Percentiles rank a stretch among this genome's conserved stretches.
These are phyloP conservation scores for Populus tomentosa DNA, from an alignment of 441 rosid genomes.

Conservation along the genomic window DNA sequence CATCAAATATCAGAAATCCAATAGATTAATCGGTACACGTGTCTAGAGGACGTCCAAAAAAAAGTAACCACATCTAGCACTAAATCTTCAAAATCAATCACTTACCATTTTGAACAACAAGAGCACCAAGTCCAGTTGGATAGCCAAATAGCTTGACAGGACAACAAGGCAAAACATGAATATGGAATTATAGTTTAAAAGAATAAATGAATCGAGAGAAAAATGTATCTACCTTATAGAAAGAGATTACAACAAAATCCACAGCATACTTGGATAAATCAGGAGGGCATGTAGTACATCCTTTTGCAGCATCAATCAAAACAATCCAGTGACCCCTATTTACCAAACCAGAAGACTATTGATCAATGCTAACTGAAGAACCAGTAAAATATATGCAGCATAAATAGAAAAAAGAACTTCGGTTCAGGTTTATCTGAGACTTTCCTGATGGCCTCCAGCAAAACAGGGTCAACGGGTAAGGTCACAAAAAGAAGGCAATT, in stretches of 20 bases:
- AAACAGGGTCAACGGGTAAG: background rate
- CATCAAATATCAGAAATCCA: background rate
- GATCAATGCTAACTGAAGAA: background rate
- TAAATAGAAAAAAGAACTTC: background rate
- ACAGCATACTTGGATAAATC: conserved; percentile 78
- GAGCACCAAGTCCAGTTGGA: conserved; percentile 99
- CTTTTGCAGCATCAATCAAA: conserved; percentile 97
- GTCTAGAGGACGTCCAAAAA: background rate
- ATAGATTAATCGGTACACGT: background rate
- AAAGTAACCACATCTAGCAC: too few species aligned
- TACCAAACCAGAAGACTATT: conserved; percentile 10
- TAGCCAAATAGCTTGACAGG: conserved; percentile 83
- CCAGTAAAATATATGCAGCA: background rate
- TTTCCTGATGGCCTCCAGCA: background rate
- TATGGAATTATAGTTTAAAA: background rate
- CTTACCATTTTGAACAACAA: conserved; percentile 74
- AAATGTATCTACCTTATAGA: conserved; percentile 66
- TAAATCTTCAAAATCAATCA: conserved; percentile 16
- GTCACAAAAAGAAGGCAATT: background rate
- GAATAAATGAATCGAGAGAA: background rate
- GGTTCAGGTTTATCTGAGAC: too few species aligned
- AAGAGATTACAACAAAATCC: conserved; percentile 87
- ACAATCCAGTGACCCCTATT: conserved; percentile 80
- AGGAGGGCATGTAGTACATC: conserved; percentile 76
- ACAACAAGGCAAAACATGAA: conserved; percentile 25